Evolutionary conservation across 495 filamentous ascomycete species (phyloP).

Genomic region (Hyphodiscus hymeniophilus): DNA sequence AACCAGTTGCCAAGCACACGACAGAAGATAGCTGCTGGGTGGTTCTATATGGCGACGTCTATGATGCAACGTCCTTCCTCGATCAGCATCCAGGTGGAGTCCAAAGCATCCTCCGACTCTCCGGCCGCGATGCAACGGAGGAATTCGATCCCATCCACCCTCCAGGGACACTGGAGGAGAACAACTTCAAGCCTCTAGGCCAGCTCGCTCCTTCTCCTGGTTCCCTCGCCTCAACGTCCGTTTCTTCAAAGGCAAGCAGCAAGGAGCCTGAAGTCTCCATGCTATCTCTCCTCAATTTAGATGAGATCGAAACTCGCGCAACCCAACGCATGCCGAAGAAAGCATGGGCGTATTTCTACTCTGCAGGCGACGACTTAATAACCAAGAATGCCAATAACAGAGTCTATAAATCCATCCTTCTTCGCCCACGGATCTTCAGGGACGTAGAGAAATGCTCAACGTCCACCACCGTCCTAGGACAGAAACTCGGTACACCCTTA

Average conservation of each 20-base stretch:
- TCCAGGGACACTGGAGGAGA: slow-evolving; percentile 75
- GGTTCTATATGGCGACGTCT: slow-evolving; percentile 76
- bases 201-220: slow-evolving; percentile 64
- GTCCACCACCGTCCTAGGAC: slow-evolving; percentile 62
- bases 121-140: slow-evolving; percentile 80
- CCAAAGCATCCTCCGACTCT: slow-evolving; percentile 76
- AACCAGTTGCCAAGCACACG: slow-evolving; percentile 63
- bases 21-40: slow-evolving; percentile 81
- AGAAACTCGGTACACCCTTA: slow-evolving; percentile 62
- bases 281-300: slow-evolving; percentile 67
- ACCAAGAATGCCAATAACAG: slow-evolving; percentile 72
- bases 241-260: slow-evolving; percentile 29
- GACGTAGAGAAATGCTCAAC: slow-evolving; percentile 65
- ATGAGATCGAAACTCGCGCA: slow-evolving; percentile 59
- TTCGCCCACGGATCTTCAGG: slow-evolving; percentile 82
- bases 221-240: slow-evolving; percentile 46
- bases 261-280: slow-evolving; percentile 32
- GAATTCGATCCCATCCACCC: slow-evolving; percentile 92
- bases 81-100: slow-evolving; percentile 76
- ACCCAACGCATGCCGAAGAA: slow-evolving; percentile 68
- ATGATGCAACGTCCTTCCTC: slow-evolving; percentile 83
- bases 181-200: slow-evolving; percentile 61
- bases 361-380: slow-evolving; percentile 74
- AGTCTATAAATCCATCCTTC: slow-evolving; percentile 70
- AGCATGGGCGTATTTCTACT: slow-evolving; percentile 93